Evolutionary conservation across 2,329 filamentous ascomycete species (phyloP), one percentile per base, ranked within the genome.

Genomic region (Hymenoscyphus linearis): DNA sequence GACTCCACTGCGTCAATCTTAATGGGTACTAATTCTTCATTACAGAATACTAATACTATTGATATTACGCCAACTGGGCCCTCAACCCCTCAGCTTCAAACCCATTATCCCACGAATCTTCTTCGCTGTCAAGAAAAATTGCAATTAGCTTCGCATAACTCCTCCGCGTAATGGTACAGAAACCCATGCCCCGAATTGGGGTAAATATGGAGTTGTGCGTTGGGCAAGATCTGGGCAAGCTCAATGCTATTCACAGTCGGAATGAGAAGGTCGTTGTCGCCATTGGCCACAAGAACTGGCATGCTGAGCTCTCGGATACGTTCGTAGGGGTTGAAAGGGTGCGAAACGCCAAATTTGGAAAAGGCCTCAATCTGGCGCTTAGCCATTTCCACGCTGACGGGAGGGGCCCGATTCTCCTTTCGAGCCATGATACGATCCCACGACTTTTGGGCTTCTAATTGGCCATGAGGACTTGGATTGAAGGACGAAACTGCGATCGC

Each of bases 401-500:
- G 62, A 1, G 59, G 53, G 22, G 62, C 36, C 16, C 65, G 62
- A 40, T 63, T 60, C 14, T 58, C 16, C n/a, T 35, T 63, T 47
- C 64, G 52, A 40, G 27, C 34, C 34, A 64, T 56, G 18, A 69
- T 66, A 44, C 76, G 71, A 35, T 70, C 65, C 75, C 75, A 77
- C 1, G 71, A 68, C 5, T 67, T 71, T 31, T 68, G 64, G 0
- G 72, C 76, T 1, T 72, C 75, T 1, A 68, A 69, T 58, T 69
- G 69, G 55, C 75, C 74, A 14, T 65, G 64, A 1, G 68, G 66
- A 1, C 71, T 75, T 1, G 62, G 57, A 2, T 71, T 70, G 52
- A 78, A 77, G 66, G 77, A 74, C 34, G 69, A 61, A 7, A 67
- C 62, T 5, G 75, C 62, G 54, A 76, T 76, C 3, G 74, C 73